Base-by-base conservation (phyloP, 108 stramenopile species). In the Fistulifera pelliculosa region DNA sequence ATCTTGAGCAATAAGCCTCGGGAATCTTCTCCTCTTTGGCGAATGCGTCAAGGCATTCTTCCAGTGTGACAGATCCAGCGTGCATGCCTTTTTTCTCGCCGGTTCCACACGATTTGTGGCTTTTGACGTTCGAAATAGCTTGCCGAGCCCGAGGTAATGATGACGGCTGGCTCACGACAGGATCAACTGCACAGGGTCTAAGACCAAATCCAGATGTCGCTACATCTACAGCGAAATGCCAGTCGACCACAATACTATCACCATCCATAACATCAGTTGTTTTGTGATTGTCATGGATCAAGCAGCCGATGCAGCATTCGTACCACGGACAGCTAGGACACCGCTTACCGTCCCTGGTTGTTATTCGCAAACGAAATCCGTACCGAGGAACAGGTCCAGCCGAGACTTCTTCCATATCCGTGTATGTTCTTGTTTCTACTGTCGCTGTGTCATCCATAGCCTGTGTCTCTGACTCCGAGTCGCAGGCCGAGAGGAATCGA, bases 1-100 rank as follows among this genome's bases (percentile, higher is more conserved):
- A 98, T 42, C 76, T 82, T 7, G 87, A 85, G 61, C 90, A 94
- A 62, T 86, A 90, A 0, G 81, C 77, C 54, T 94, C 93, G 7
- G 83, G 81, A 16, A 94, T 85, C 41, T 75, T 71, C 65, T 94
- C 93, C 62, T 91, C 88, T 52, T 85, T 65, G 10, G 85, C 80
- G 79, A 89, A 94, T 0, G 80, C 73, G 60, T 87, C 82, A 28
- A 94, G 68, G 47, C 93, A 94, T 44, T 90, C 80, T 47, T 88
- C 88, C 40, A 94, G 60, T 8, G 83, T 85, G 38, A 94, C 77
- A 35, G 83, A 67, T 23, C 73, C 79, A 31, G 69, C 64, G 41
- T 79, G 76, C n/a, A 55, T 52, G 19, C 80, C 70, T 40, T 68
- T 64, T 55, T 75, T 80, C 16, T 56, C 61, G 25, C 76, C 66